These are phyloP conservation scores for Odonthalia washingtoniensis DNA, from an alignment of 31 red algal genomes.

Conservation along the genomic window DNA sequence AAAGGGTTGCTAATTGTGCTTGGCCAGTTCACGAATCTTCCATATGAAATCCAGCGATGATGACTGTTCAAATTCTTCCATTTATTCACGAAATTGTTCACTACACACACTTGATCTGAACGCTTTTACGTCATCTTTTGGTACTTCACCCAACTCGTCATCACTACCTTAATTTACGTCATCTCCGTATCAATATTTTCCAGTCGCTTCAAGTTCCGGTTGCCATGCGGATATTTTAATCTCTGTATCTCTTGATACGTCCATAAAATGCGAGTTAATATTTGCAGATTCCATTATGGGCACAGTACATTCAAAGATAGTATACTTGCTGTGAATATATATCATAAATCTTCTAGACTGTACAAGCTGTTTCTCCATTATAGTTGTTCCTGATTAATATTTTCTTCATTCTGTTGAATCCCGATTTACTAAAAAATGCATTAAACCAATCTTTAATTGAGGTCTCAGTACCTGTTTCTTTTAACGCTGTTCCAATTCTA, in stretches of 20 bases:
- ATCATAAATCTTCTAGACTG: constrained; percentile 70
- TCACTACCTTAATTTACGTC: constrained; percentile 28
- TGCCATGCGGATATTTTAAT: constrained; percentile 81
- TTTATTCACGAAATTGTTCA: constrained; percentile 75
- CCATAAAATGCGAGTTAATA: constrained; percentile 77
- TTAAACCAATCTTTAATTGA: constrained; percentile 74
- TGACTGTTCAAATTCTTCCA: constrained; percentile 59
- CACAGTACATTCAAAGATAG: constrained; percentile 75
- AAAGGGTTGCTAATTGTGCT: constrained; percentile 68
- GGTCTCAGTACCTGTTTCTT: constrained; percentile 54
- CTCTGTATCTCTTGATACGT: constrained; percentile 84
- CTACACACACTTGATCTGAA: constrained; percentile 74
- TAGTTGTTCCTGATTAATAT: constrained; percentile 31
- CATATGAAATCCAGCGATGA: constrained; percentile 60
- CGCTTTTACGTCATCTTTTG: constrained; percentile 72
- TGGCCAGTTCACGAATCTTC: constrained; percentile 58
- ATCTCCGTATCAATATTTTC: too few relatives aligned
- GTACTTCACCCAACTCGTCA: constrained; percentile 13
- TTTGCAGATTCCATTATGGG: constrained; percentile 85
- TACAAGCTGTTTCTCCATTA: constrained; percentile 51
- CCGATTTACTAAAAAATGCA: constrained; percentile 69
- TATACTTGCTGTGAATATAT: constrained; percentile 83
- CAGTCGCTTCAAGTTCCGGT: constrained; percentile 60
- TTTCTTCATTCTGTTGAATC: constrained; percentile 67
- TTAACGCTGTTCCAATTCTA: constrained; percentile 59